Evolutionary conservation across 106 monocot genomes (phyloP).

Genomic region (Cymbidium sinense): DNA sequence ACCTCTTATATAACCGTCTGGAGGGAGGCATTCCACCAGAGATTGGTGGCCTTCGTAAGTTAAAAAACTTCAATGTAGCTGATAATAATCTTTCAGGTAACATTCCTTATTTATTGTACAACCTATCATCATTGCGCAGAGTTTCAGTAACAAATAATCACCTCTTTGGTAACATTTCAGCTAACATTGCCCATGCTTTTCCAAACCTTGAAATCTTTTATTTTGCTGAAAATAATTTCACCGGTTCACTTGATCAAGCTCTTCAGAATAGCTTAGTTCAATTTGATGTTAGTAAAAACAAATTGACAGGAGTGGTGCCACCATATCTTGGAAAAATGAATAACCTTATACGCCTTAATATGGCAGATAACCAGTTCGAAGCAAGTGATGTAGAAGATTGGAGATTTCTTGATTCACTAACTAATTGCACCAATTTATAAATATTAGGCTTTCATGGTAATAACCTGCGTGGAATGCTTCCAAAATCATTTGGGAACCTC

Average conservation of each 20-base stretch:
- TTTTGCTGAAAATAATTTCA: not conserved
- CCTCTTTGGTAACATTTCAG: constrained; percentile 20
- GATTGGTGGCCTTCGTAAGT: not conserved
- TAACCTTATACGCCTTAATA: not conserved
- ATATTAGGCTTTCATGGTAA: constrained; percentile 8
- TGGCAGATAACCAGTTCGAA: constrained; percentile 14
- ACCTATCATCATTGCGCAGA: constrained; percentile 3
- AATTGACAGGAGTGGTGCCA: constrained; percentile 18
- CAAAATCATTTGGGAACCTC: not conserved
- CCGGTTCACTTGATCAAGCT: not conserved
- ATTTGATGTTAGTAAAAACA: constrained; percentile 7
- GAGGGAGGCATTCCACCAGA: constrained; percentile 15
- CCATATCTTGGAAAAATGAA: constrained; percentile 8
- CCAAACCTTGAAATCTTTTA: not conserved
- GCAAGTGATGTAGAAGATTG: constrained; percentile 11
- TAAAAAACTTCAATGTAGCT: not conserved
- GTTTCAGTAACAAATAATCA: constrained; percentile 13
- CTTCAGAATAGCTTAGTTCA: not conserved
- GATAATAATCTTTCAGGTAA: constrained; percentile 11
- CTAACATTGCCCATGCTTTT: constrained; percentile 1
- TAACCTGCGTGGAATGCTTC: constrained; percentile 10
- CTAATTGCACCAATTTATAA: constrained; percentile 15
- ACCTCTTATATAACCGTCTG: constrained; percentile 13
- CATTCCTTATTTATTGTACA: constrained; percentile 22
- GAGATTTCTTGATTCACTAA: constrained; percentile 18